Percentiles rank a stretch among this genome's conserved stretches.
Evolutionary conservation across 306 rosid species (phyloP).

Genomic region (Vigna hirtella): DNA sequence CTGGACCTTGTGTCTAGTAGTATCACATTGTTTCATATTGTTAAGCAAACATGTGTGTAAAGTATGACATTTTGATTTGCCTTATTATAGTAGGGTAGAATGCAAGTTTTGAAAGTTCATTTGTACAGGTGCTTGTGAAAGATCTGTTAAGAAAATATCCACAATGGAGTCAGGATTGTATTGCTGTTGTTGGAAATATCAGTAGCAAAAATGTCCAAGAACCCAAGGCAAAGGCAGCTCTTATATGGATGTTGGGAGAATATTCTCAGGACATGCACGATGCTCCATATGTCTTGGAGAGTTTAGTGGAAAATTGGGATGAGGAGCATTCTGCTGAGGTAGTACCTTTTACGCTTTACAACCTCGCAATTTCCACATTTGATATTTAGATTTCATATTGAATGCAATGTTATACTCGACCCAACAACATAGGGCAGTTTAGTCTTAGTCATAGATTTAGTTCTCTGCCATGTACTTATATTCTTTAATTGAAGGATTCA

Average conservation of each 20-base stretch:
- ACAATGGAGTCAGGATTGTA: slow-evolving; percentile 99
- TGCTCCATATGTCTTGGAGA: slow-evolving; percentile 91
- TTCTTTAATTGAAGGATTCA: slow-evolving; percentile 9
- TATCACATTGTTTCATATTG: slow-evolving; percentile 28
- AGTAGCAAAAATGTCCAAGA: slow-evolving; percentile 98
- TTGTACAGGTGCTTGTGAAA: slow-evolving; percentile 91
- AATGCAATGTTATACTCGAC: slow-evolving; percentile 1
- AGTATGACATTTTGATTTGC: slow-evolving; percentile 24
- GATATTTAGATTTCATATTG: slow-evolving; percentile 15
- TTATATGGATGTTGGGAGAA: slow-evolving; percentile 99
- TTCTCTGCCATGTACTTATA: slow-evolving; percentile 15
- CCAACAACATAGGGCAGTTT: slow-evolving; percentile 8
- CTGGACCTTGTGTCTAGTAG: slow-evolving; percentile 28
- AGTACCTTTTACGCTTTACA: slow-evolving; percentile 32
- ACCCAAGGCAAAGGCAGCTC: slow-evolving; percentile 99
- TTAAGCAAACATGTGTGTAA: slow-evolving; percentile 29
- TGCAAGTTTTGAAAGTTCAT: slow-evolving; percentile 48
- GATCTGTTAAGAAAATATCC: slow-evolving; percentile 97
- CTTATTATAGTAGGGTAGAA: slow-evolving; percentile 29
- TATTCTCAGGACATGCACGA: slow-evolving; percentile 97
- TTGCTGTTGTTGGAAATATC: slow-evolving; percentile 98
- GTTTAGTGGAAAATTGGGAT: slow-evolving; percentile 92
- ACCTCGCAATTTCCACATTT: slow-evolving; percentile 10
- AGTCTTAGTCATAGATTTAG: slow-evolving; percentile 18
- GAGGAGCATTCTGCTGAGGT: slow-evolving; percentile 98